phyloP scores from a whole-genome alignment of 441 rosid genomes.

The Hypseocharis bilobata region DNA sequence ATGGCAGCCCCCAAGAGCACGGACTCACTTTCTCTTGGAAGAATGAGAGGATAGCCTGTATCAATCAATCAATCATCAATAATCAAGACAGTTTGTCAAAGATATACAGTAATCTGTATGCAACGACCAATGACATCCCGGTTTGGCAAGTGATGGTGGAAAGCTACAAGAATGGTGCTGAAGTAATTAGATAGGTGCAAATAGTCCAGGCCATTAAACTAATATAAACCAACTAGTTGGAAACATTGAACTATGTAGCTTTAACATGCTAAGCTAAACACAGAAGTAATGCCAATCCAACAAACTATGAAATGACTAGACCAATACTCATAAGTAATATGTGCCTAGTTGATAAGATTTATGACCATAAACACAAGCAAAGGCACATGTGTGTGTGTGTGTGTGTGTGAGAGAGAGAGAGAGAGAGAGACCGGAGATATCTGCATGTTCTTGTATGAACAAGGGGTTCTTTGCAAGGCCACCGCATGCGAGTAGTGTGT shows the following conservation, averaged over 20 bases:
- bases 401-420: conserved; percentile 12
- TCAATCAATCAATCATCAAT: conserved; percentile 13
- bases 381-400: neutral
- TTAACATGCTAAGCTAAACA: neutral
- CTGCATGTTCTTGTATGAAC: conserved; percentile 82
- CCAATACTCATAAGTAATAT: neutral
- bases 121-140: neutral
- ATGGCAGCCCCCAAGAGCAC: conserved; percentile 88
- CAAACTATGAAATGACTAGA: neutral
- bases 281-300: neutral
- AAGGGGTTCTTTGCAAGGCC: conserved; percentile 71
- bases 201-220: neutral
- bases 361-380: neutral
- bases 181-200: neutral
- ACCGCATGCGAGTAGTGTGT: conserved; percentile 80
- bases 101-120: neutral
- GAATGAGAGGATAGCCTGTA: conserved; percentile 74
- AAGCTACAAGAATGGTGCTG: neutral
- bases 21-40: conserved; percentile 84
- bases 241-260: neutral
- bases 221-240: neutral
- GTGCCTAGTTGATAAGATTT: neutral
- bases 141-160: neutral
- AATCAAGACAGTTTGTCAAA: conserved; percentile 7
- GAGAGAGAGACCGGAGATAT: conserved; percentile 50